Evolutionary conservation across 768 basidiomycete genomes (phyloP), one percentile per base, ranked within the genome.

Genomic region (Obba rivulosa): DNA sequence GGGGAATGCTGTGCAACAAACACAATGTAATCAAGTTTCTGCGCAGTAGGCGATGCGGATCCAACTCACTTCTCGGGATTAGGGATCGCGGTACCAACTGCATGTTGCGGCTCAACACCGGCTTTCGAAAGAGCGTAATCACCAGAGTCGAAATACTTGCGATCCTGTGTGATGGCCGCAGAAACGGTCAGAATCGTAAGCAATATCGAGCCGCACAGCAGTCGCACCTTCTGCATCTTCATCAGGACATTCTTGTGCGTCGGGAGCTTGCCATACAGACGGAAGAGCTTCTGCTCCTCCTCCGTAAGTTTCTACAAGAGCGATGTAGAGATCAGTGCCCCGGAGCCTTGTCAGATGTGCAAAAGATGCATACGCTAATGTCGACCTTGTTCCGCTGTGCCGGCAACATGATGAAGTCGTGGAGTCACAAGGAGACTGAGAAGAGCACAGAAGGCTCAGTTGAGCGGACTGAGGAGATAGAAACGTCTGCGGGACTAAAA

Each of bases 111-210:
- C n/a, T 85, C 77, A 41, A 87, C 84, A 22, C 96, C 88, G 2
- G 96, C 96, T 68, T 98, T 97, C 43, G 92, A 92, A 56, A 99
- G 75, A 24, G 94, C 94, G 62, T 98, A 98, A 67, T 99, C 96
- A 49, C 96, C 96, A 48, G 95, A 98, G 70, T 98, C 96, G 67
- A 99, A 99, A 72, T 92, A 99, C 70, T 98, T 98, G 61, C 96
- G 89, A 63, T 99, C 95, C 94, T 97, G 57, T 34, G 45, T 49
- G 44, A 38, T 37, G 52, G 34, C 47, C 34, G 47, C 37, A 53
- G 43, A 52, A 47, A 22, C 34, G 49, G 46, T 53, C 34, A 48
- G 28, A 13, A 38, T 43, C 20, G 9, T 34, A 18, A 38, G 20
- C 31, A 4, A 36, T 21, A 41, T 4, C 22, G 18, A 24, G 18